Conservation (phyloP, 106 monocot species). For the Acanthochlamys bracteata region DNA sequence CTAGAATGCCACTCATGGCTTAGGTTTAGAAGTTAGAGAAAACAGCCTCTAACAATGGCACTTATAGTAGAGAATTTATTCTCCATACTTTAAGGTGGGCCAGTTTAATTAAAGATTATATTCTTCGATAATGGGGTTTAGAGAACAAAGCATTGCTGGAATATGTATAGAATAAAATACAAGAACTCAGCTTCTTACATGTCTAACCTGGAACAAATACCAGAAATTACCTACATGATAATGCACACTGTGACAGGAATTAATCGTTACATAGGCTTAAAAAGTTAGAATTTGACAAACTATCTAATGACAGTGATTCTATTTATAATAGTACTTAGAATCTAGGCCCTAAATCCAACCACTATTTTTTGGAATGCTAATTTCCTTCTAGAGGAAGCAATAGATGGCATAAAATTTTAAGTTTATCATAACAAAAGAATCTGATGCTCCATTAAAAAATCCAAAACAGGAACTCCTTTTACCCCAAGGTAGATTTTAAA, state of each 20-base stretch:
- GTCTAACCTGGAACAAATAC: no score
- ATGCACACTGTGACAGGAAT: no score
- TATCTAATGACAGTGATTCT: no score
- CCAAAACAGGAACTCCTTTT: not conserved
- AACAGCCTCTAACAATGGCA: not conserved
- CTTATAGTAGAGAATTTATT: slow-evolving; percentile 18
- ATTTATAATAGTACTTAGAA: no score
- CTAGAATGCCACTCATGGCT: slow-evolving; percentile 12
- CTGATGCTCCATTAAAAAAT: slow-evolving; percentile 12
- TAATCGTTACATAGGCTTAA: no score
- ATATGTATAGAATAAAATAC: no score
- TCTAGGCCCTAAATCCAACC: no score
- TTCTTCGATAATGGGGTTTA: slow-evolving; percentile 15
- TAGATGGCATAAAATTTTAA: not conserved
- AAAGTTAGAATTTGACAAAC: no score
- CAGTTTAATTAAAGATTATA: not conserved
- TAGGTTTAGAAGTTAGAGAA: slow-evolving; percentile 4
- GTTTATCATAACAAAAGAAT: slow-evolving; percentile 1
- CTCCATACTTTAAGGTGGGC: slow-evolving; percentile 11
- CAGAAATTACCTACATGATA: no score
- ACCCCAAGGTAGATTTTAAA: not conserved
- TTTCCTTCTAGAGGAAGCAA: not conserved
- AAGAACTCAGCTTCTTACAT: no score
- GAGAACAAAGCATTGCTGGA: slow-evolving; percentile 14
- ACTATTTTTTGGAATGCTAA: not conserved